Evolutionary conservation across 192 early-diverging fungal genomes (phyloP), one percentile per base, ranked within the genome.

Genomic region (Pecoramyces ruminantium): DNA sequence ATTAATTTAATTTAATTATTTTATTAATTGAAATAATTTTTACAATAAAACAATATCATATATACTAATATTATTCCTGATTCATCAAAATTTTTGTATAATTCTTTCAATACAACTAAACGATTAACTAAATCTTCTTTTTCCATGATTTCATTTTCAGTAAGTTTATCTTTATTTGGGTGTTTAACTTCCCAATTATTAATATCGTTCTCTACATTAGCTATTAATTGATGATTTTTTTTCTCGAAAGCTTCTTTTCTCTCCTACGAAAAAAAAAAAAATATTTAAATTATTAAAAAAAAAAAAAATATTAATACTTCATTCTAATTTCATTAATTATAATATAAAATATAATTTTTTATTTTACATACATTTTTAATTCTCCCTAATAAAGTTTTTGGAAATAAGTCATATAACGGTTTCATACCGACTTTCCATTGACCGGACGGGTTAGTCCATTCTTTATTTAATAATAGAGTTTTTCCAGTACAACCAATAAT

Each of bases 381-480:
- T n/a, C 90, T 85, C 3, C 77, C 81, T 38, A 84, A 29, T 18
- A 94, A 83, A 11, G 84, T 85, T 18, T 83, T 81, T 17, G 94
- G 95, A 77, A 93, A 94, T 78, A 98, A 83, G 77, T 95, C 93
- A 79, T 89, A 89, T 11, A 92, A 87, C 29, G 85, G 86, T 86
- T 96, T 97, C 29, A 93, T 79, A 29, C 97, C 97, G 28, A 99
- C 81, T 95, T 94, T 29, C 40, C 79, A 29, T 30, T 17, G 5
- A 78, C 92, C 91, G 5, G 92, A 86, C 8, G 96, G 95, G 81
- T 95, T 95, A 58, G 81, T 84, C 95, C 96, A 97, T 30, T 85
- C 81, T 77, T 88, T 83, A 82, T 89, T 88, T 27, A 97, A 84
- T 8, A 86, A 87, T 38, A 98, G 86, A 27, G 86, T 92, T 27